Conservation (phyloP, 2,329 filamentous ascomycete species). For the Madurella mycetomatis region DNA sequence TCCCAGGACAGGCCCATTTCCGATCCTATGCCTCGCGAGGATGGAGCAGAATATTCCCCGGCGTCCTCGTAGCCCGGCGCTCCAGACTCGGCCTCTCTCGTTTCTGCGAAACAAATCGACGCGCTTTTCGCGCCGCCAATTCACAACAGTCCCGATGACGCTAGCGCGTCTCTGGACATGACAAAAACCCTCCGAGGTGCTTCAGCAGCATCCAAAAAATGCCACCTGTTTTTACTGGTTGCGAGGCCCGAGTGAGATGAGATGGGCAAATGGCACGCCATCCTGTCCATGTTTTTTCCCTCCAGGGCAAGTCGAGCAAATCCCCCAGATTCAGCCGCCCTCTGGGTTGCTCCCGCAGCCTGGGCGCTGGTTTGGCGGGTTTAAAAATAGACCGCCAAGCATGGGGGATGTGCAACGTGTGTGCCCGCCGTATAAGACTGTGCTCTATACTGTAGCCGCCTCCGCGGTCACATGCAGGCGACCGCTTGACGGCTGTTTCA, state of each 20-base stretch:
- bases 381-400: slow-evolving; percentile 22
- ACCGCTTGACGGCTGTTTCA: background rate
- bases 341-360: background rate
- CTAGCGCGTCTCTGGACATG: background rate
- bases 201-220: background rate
- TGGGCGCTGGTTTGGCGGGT: background rate
- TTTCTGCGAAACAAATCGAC: too few species aligned
- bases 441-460: background rate
- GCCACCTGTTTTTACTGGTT: background rate
- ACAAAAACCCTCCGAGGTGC: background rate
- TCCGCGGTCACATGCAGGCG: background rate
- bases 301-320: background rate
- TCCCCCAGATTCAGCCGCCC: too few species aligned
- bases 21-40: background rate
- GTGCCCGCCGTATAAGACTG: background rate
- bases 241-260: slow-evolving; percentile 1
- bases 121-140: background rate
- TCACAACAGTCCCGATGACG: background rate
- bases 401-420: background rate
- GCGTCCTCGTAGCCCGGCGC: background rate
- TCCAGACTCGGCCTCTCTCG: too few species aligned
- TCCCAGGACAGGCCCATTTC: slow-evolving; percentile 6
- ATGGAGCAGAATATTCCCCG: background rate
- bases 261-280: background rate
- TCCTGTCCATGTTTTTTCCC: background rate